Percentiles rank a stretch among this genome's conserved stretches.
Conservation (phyloP, 1,284 basidiomycete species). For the Austroboletus niveus region DNA sequence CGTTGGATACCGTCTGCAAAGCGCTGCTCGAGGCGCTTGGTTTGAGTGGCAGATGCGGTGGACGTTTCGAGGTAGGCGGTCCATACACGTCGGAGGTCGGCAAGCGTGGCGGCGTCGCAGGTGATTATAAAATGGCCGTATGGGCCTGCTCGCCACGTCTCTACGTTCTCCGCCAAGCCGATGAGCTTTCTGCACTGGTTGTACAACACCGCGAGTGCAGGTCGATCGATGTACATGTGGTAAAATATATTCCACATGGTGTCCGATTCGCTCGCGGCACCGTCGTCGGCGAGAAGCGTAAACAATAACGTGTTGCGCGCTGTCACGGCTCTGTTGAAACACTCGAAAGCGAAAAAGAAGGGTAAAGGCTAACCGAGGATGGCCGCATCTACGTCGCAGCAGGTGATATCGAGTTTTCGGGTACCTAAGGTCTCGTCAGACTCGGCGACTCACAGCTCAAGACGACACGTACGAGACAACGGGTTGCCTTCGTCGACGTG, state of each 20-base stretch:
- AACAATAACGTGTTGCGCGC: constrained; percentile 42
- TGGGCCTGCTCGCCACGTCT: constrained; percentile 42
- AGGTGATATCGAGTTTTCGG: constrained; percentile 54
- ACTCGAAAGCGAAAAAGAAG: background rate
- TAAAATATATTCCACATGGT: constrained; percentile 56
- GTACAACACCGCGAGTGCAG: constrained; percentile 36
- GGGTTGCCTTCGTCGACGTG: constrained; percentile 7
- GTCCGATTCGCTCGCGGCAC: constrained; percentile 13
- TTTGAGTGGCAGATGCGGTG: constrained; percentile 11
- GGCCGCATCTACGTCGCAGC: constrained; percentile 57
- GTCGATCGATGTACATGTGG: constrained; percentile 49
- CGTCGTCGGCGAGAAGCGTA: constrained; percentile 36
- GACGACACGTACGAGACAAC: constrained; percentile 2
- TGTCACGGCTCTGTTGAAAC: constrained; percentile 11
- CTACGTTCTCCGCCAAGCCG: constrained; percentile 33
- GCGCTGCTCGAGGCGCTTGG: constrained; percentile 16
- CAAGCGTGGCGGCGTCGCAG: constrained; percentile 39
- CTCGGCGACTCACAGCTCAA: background rate
- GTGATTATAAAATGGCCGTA: constrained; percentile 40
- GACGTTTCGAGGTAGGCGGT: constrained; percentile 31
- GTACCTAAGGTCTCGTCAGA: constrained; percentile 19
- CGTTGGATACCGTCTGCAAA: constrained; percentile 13
- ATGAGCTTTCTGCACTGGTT: constrained; percentile 47
- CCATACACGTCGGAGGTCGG: constrained; percentile 44
- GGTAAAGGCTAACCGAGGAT: constrained; percentile 42